Percentiles rank a stretch among this genome's conserved stretches.
Evolutionary conservation across 2,329 filamentous ascomycete genomes (phyloP).

Genomic region (Verticillium zaregamsianum): DNA sequence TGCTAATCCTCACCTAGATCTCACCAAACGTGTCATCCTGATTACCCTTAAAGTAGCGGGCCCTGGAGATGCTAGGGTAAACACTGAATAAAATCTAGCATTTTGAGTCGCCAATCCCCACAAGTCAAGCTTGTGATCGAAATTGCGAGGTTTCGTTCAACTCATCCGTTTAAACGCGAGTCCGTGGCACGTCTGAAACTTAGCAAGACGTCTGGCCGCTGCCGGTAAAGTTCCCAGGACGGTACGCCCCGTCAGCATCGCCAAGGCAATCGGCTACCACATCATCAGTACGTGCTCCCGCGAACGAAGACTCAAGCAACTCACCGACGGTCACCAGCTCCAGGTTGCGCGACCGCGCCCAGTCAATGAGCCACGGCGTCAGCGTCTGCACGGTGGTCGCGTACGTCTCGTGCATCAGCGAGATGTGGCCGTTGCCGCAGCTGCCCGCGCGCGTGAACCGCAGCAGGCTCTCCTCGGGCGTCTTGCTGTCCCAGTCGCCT

Average conservation of each 20-base stretch:
- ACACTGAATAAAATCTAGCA: neutral
- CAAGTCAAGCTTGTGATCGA: no score
- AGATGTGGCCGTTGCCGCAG: constrained; percentile 45
- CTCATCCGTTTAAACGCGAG: neutral
- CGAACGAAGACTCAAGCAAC: constrained; percentile 13
- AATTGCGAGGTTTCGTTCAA: neutral
- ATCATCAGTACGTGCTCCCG: neutral
- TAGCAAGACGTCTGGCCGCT: constrained; percentile 28
- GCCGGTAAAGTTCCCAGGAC: constrained; percentile 31
- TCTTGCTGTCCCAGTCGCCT: constrained; percentile 55
- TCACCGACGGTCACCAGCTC: constrained; percentile 46
- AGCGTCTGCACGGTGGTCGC: constrained; percentile 42
- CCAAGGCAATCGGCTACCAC: constrained; percentile 36
- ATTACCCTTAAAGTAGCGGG: neutral
- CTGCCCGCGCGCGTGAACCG: constrained; percentile 43
- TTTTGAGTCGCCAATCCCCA: neutral
- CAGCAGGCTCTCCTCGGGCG: constrained; percentile 46
- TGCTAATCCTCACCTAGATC: neutral
- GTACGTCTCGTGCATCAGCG: constrained; percentile 55
- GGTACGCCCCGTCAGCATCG: constrained; percentile 34
- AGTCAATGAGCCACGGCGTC: constrained; percentile 45
- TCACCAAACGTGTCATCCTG: neutral
- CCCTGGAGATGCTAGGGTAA: neutral
- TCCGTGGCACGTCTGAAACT: neutral
- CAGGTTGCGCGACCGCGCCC: constrained; percentile 43